Conservation (phyloP, 2,329 filamentous ascomycete genomes). For the Penicillium sp. region DNA sequence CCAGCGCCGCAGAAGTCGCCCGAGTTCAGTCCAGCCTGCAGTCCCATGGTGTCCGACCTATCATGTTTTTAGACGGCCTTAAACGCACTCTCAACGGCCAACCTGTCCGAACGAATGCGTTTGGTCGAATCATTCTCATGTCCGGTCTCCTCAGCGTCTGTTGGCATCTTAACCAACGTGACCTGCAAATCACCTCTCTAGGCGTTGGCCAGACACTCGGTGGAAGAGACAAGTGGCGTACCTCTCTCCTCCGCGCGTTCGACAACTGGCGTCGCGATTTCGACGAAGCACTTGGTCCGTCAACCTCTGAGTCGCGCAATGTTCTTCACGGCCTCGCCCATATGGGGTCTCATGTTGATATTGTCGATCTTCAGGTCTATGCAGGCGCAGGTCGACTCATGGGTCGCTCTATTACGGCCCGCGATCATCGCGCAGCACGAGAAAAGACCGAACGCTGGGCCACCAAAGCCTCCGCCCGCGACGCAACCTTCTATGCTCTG, state of each 20-base stretch:
- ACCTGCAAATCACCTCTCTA: constrained; percentile 86
- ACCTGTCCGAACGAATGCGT: constrained; percentile 85
- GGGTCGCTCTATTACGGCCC: constrained; percentile 77
- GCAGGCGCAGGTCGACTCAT: constrained; percentile 83
- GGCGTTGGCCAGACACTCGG: constrained; percentile 79
- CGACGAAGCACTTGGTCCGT: constrained; percentile 72
- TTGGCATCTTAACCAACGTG: constrained; percentile 97
- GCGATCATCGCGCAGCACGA: constrained; percentile 77
- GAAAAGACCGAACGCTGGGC: constrained; percentile 85
- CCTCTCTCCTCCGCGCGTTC: constrained; percentile 80
- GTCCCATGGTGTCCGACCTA: constrained; percentile 78
- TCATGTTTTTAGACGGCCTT: constrained; percentile 85
- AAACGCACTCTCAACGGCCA: constrained; percentile 87
- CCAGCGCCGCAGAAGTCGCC: constrained; percentile 81
- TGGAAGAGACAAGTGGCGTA: constrained; percentile 87
- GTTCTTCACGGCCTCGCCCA: constrained; percentile 92
- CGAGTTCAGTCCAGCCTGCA: constrained; percentile 78
- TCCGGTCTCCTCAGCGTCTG: constrained; percentile 88
- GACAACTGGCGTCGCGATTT: constrained; percentile 94
- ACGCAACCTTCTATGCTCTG: constrained; percentile 89
- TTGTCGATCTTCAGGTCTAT: constrained; percentile 97
- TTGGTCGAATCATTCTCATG: constrained; percentile 92
- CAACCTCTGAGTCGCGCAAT: constrained; percentile 77
- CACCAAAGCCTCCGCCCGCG: constrained; percentile 79
- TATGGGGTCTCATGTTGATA: constrained; percentile 97